Evolutionary conservation across 2,329 filamentous ascomycete species (phyloP), one percentile per base, ranked within the genome.

Genomic region (Lithohypha guttulata): DNA sequence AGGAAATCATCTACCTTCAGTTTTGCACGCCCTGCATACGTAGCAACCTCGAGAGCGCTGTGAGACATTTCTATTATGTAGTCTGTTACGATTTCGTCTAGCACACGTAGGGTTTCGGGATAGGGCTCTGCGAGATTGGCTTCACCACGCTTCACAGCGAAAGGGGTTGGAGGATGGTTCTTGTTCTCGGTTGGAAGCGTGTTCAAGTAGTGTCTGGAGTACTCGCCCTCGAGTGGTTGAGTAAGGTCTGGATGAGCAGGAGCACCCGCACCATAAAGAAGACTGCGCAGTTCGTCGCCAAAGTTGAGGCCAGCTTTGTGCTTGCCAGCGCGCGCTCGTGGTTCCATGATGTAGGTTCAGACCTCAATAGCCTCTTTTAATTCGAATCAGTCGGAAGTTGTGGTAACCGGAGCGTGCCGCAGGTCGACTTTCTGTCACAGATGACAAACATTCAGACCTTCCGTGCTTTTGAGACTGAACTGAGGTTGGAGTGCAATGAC

Each of bases 1-100:
- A 93, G 86, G 65, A 98, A 94, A 62, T 98, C 91, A 55, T 95
- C 89, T 54, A 93, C 84, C 61, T 98, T 98, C 64, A 98, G 86
- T 65, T 98, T 98, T 54, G 93, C 84, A 2, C 91, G 82, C 1
- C 86, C 81, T 2, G 83, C 79, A 61, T 93, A 84, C 59, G 84
- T 79, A 1, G 91, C 91, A 38, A 81, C 79, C 30, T 84, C 77
- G 3, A 86, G 84, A 3, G 91, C 89, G 56, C 85, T 81, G 65
- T 93, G 91, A 62, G 84, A 89, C 39, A 91, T 79, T 59, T 91
- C 85, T 58, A 93, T 85, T 58, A 96, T 84, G 68, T 93, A 95
- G 66, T 96, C 91, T 46, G 87, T 94, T 45, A 94, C 77, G 52
- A 96, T 89, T 64, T 95, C 87, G 68, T 96, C 91, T 35, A 96